These are phyloP conservation scores for Cyberlindnera mrakii DNA, from an alignment of 805 yeast genomes.

Conservation along the genomic window DNA sequence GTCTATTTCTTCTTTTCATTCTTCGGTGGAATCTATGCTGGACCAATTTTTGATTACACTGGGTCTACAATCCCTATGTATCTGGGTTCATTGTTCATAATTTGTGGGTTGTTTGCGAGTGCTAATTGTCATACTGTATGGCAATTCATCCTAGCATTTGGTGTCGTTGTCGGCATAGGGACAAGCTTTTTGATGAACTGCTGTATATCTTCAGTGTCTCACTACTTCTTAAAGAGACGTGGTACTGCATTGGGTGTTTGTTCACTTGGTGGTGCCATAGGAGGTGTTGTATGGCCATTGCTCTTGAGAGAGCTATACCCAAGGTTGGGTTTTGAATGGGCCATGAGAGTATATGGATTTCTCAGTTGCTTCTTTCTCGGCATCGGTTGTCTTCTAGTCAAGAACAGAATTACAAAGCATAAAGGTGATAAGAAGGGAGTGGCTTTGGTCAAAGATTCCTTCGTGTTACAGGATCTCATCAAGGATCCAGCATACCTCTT, in stretches of 20 bases:
- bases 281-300: constrained; percentile 41
- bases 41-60: constrained; percentile 50
- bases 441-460: constrained; percentile 4
- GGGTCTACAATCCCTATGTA: constrained; percentile 45
- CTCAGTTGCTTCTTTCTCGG: constrained; percentile 23
- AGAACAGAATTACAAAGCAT: constrained; percentile 28
- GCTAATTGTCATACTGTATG: constrained; percentile 36
- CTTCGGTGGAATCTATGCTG: constrained; percentile 28
- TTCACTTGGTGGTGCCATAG: constrained; percentile 41
- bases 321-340: constrained; percentile 45
- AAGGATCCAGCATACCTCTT: constrained; percentile 31
- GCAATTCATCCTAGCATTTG: constrained; percentile 47
- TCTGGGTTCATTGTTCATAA: constrained; percentile 38
- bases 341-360: constrained; percentile 41
- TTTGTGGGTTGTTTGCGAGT: constrained; percentile 36
- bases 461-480: constrained; percentile 7
- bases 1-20: constrained; percentile 23
- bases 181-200: constrained; percentile 40
- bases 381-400: constrained; percentile 29
- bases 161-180: constrained; percentile 40
- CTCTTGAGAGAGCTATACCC: constrained; percentile 33
- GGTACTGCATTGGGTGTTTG: constrained; percentile 38
- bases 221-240: constrained; percentile 36
- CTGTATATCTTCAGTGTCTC: constrained; percentile 36
- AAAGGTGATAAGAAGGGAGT: not conserved